Evolutionary conservation across 163 green algal species (phyloP).

Genomic region (Volvox carteri): DNA sequence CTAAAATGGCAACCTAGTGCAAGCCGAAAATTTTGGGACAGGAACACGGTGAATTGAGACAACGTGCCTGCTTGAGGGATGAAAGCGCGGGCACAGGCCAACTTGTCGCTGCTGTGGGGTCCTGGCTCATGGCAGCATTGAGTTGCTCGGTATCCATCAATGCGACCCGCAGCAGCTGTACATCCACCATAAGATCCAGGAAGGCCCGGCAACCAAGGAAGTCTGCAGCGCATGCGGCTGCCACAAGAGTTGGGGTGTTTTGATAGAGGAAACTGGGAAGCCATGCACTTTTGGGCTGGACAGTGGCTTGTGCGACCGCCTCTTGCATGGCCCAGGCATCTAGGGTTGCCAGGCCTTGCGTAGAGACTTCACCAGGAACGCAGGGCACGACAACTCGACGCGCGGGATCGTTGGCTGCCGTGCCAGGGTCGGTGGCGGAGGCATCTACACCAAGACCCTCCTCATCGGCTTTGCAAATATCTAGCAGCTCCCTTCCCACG

Average conservation of each 20-base stretch:
- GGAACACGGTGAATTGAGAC: not conserved
- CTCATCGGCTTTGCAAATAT: not conserved
- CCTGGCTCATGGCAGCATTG: not conserved
- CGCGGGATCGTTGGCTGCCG: not conserved
- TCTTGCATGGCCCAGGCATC: not conserved
- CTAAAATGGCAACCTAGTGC: too few relatives aligned
- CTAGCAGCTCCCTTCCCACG: not conserved
- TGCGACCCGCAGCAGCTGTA: slow-evolving; percentile 25
- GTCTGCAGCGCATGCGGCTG: not conserved
- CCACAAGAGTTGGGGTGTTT: not conserved
- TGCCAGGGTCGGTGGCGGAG: not conserved
- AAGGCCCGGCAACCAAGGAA: slow-evolving; percentile 25
- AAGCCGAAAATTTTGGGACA: not conserved
- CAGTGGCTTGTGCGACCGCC: not conserved
- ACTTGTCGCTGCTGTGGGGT: not conserved
- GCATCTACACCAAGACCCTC: not conserved
- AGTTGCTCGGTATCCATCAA: not conserved
- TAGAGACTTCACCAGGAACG: slow-evolving; percentile 5
- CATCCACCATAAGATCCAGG: not conserved
- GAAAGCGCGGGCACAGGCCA: not conserved
- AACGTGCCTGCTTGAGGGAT: not conserved
- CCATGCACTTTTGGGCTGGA: not conserved
- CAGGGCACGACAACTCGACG: not conserved
- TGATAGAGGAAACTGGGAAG: not conserved
- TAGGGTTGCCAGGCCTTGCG: not conserved